Base-by-base conservation (phyloP, 108 stramenopile genomes). In the Ochromonas danica region DNA sequence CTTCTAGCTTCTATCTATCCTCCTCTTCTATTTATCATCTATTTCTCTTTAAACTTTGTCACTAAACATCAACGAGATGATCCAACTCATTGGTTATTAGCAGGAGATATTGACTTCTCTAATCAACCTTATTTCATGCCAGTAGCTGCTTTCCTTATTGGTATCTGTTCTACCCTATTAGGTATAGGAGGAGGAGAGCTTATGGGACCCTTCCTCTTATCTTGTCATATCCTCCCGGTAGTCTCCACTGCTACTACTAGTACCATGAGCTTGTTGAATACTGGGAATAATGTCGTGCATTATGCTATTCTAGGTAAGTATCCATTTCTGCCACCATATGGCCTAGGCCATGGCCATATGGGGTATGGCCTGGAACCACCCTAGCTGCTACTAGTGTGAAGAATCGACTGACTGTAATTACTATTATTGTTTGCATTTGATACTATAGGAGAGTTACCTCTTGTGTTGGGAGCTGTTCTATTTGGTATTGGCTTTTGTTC, bases 141-240 rank as follows among this genome's bases (percentile, higher is more conserved):
- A 75, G 14, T 41, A 42, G 17, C 35, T 14, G 3, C 72, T 3
- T 75, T 75, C 40, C 10, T 27, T 6, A 41, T 75, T 28, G 72
- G 72, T 10, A 57, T 45, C 6, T 33, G 6, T 6, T 75, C 14
- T 36, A 35, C 72, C 17, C 25, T 75, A 33, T 33, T 75, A 27
- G 72, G 72, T 41, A 75, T 75, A 14, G 72, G 72, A 35, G 72
- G 72, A 27, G 72, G 72, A 14, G 72, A 75, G 40, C 25, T 75
- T 6, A 42, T 75, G 40, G 72, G 72, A 28, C 72, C 72, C 14
- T 36, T 75, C 6, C 40, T 75, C 14, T 60, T 75, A 22, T 57
- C 45, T 25, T 57, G 22, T 33, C 6, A 17, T 27, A 14, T 75
- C 3, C 72, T 75, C 40, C 72, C 72, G 30, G 14, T 35, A 41